These are phyloP conservation scores for Gossypium davidsonii DNA, from an alignment of 441 rosid species.

Conservation along the genomic window DNA sequence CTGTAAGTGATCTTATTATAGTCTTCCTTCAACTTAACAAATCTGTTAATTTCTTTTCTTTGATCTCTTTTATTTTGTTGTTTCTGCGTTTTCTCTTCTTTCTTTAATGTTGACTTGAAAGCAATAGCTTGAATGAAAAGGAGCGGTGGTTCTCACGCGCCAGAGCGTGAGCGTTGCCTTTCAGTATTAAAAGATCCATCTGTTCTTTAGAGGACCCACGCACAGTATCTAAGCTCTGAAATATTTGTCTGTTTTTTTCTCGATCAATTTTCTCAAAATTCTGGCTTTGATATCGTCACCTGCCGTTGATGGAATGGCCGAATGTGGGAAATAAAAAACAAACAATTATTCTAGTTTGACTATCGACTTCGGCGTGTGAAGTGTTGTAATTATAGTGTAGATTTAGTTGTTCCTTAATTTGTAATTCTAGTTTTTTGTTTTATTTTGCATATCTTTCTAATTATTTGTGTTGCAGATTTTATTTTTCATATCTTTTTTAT, in stretches of 20 bases:
- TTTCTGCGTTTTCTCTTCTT: background rate
- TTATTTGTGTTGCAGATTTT: no score
- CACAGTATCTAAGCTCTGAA: background rate
- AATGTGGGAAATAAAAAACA: background rate
- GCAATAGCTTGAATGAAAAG: background rate
- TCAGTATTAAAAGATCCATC: background rate
- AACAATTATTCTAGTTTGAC: background rate
- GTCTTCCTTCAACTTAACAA: background rate
- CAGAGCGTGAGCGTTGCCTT: background rate
- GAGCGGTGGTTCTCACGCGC: background rate
- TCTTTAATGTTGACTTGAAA: background rate
- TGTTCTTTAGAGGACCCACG: background rate
- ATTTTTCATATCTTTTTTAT: no score
- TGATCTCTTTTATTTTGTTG: background rate
- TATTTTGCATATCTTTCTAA: background rate
- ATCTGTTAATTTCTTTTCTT: background rate
- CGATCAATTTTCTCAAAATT: background rate
- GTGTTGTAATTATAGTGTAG: no score
- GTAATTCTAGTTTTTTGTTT: background rate
- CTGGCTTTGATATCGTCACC: background rate
- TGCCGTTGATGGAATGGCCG: background rate
- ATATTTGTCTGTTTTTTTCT: background rate
- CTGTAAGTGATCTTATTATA: constrained; percentile 42
- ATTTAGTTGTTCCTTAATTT: no score
- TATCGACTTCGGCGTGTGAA: background rate